Conservation (phyloP, 2,329 filamentous ascomycete species). For the Tolypocladium amazonense region DNA sequence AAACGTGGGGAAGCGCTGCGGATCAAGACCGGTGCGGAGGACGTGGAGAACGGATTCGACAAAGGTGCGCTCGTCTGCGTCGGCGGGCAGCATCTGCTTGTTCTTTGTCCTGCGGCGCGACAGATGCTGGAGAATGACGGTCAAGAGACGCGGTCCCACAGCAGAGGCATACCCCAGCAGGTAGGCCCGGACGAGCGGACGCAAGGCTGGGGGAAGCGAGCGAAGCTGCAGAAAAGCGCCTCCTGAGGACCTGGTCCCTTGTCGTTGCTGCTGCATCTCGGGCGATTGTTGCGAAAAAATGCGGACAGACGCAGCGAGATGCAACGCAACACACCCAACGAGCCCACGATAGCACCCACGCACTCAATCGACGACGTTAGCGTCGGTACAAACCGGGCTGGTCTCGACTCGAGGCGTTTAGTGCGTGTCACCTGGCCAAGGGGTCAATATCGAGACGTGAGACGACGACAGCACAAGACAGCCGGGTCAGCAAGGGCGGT, state of each 20-base stretch:
- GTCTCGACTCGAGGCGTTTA: background rate
- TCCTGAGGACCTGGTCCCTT: background rate
- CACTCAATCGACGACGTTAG: background rate
- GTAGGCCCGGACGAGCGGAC: conserved; percentile 49
- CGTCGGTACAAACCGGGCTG: conserved; percentile 1
- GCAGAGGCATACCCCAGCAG: conserved; percentile 49
- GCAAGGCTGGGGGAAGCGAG: conserved; percentile 36
- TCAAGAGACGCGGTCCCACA: conserved; percentile 45
- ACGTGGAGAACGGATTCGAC: conserved; percentile 25
- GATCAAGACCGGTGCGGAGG: conserved; percentile 39
- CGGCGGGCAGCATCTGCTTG: conserved; percentile 15
- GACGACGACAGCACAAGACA: background rate
- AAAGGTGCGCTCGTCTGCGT: conserved; percentile 19
- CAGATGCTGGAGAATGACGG: conserved; percentile 40
- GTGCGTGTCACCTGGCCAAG: background rate
- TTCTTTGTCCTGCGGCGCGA: conserved; percentile 22
- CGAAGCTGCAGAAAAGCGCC: conserved; percentile 10
- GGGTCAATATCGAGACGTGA: background rate
- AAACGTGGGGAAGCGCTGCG: conserved; percentile 50
- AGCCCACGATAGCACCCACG: background rate
- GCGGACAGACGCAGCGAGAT: background rate
- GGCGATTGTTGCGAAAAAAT: background rate
- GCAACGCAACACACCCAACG: background rate
- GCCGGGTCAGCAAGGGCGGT: background rate
- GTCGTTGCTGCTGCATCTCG: background rate